These are phyloP conservation scores for Xanthoceras sorbifolium DNA, from an alignment of 345 rosid species.

Conservation along the genomic window DNA sequence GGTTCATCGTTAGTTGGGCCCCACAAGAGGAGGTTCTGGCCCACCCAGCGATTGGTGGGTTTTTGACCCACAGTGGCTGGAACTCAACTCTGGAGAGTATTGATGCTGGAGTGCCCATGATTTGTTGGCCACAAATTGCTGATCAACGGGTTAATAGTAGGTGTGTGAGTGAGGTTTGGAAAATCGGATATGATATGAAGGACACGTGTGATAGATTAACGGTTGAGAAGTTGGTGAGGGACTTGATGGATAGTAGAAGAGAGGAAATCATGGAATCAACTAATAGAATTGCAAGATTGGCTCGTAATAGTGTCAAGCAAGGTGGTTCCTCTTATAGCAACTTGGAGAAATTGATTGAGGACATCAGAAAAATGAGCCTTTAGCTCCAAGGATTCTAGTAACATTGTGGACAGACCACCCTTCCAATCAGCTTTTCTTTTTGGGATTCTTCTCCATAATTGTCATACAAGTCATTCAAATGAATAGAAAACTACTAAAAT, in stretches of 20 bases:
- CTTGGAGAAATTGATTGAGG: constrained; percentile 44
- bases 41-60: constrained; percentile 42
- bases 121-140: constrained; percentile 39
- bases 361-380: constrained; percentile 31
- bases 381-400: no score
- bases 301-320: constrained; percentile 26
- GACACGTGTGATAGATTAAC: constrained; percentile 23
- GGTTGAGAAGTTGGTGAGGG: constrained; percentile 29
- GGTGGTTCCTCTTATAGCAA: constrained; percentile 46
- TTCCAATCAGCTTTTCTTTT: no score
- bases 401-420: no score
- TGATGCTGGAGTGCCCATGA: constrained; percentile 36
- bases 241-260: constrained; percentile 19
- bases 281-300: constrained; percentile 29
- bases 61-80: constrained; percentile 36
- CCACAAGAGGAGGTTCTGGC: constrained; percentile 29
- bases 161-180: constrained; percentile 38
- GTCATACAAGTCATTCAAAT: no score
- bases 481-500: no score
- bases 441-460: no score
- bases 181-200: constrained; percentile 39
- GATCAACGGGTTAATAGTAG: constrained; percentile 41
- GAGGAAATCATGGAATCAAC: constrained; percentile 28
- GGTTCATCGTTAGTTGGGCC: constrained; percentile 25
- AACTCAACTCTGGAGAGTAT: constrained; percentile 39